Evolutionary conservation across 345 rosid species (phyloP).

Genomic region (Stellera chamaejasme): DNA sequence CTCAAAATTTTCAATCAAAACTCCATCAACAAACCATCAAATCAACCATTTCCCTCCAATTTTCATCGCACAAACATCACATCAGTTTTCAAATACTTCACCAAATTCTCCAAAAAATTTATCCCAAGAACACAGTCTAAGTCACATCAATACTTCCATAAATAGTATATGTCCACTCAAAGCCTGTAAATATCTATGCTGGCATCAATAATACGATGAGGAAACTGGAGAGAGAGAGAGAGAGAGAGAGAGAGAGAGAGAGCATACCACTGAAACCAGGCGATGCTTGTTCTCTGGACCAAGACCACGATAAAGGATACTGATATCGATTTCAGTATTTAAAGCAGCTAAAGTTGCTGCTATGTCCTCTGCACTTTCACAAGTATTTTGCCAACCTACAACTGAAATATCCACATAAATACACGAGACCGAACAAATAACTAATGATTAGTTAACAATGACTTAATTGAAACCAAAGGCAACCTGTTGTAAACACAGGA

Average conservation of each 20-base stretch:
- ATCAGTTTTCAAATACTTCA: too few species aligned
- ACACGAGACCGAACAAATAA: constrained; percentile 1
- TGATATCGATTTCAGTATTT: constrained; percentile 73
- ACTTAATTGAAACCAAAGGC: constrained; percentile 6
- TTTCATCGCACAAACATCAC: too few species aligned
- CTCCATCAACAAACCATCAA: too few species aligned
- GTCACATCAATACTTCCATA: not conserved
- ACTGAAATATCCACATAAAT: constrained; percentile 41
- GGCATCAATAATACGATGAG: too few species aligned
- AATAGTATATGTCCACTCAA: not conserved
- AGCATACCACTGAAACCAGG: constrained; percentile 85
- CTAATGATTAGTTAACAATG: constrained; percentile 7
- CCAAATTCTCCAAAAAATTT: too few species aligned
- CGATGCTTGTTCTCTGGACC: constrained; percentile 54
- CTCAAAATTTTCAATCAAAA: too few species aligned
- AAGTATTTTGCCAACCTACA: constrained; percentile 94
- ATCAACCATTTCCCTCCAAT: too few species aligned
- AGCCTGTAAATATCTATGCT: too few species aligned
- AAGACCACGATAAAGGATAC: constrained; percentile 71
- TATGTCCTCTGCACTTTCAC: constrained; percentile 79
- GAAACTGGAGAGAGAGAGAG: not conserved
- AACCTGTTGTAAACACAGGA: constrained; percentile 82
- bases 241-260: not conserved
- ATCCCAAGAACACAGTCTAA: too few species aligned
- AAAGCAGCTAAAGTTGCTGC: constrained; percentile 76